Percentiles rank a stretch among this genome's conserved stretches.
phyloP scores from a whole-genome alignment of 495 filamentous ascomycete species.

The Lophiotrema nucula region DNA sequence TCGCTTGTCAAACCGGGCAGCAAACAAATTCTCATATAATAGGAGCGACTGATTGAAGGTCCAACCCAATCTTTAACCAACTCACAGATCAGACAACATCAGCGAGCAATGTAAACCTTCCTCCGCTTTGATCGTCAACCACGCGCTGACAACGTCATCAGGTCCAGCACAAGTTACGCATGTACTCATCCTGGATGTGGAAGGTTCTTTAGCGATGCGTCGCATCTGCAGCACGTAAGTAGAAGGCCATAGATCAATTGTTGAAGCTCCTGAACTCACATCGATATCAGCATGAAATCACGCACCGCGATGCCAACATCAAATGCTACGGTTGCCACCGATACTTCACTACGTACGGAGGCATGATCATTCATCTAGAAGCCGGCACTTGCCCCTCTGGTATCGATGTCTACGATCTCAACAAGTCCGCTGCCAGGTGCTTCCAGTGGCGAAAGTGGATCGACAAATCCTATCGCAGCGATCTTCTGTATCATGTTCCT shows the following conservation, averaged over 20 bases:
- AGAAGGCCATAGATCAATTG: no score
- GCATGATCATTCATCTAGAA: conserved; percentile 22
- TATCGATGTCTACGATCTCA: conserved; percentile 7
- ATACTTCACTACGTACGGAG: conserved; percentile 7
- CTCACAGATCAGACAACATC: no score
- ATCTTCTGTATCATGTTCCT: not conserved
- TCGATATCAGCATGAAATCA: not conserved
- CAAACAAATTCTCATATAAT: no score
- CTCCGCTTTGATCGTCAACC: no score
- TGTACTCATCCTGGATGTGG: not conserved
- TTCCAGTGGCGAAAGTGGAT: conserved; percentile 14
- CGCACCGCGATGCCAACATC: not conserved
- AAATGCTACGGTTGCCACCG: not conserved
- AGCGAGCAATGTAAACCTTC: no score
- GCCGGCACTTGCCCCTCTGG: conserved; percentile 12
- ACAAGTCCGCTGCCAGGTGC: conserved; percentile 9
- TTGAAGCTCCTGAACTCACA: no score
- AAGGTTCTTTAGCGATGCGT: not conserved
- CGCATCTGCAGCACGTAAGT: not conserved
- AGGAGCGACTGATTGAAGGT: no score
- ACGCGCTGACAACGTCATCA: no score
- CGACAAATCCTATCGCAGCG: not conserved
- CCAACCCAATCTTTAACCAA: no score
- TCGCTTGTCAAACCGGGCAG: no score
- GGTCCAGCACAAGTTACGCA: no score